These are phyloP conservation scores for Kurtzmaniella cleridarum DNA, from an alignment of 805 yeast genomes.

Conservation along the genomic window DNA sequence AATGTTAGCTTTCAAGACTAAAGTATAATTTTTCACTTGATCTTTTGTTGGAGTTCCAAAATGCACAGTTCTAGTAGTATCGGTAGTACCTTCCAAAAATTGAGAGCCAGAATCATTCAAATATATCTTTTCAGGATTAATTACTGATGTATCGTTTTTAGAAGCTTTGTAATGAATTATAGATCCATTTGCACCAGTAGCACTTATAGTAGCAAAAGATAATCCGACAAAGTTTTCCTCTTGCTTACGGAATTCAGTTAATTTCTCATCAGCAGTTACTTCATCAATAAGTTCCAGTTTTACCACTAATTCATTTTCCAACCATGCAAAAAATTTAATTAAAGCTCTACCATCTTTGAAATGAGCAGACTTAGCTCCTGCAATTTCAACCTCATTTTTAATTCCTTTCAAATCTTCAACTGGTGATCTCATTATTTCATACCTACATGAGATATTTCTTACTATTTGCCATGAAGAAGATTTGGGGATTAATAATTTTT, in stretches of 20 bases:
- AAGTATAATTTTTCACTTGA: conserved; percentile 46
- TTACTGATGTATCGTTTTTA: conserved; percentile 35
- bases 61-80: conserved; percentile 58
- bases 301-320: conserved; percentile 46
- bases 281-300: conserved; percentile 46
- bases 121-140: conserved; percentile 49
- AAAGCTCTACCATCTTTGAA: conserved; percentile 56
- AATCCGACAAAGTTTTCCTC: conserved; percentile 53
- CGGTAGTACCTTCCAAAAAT: conserved; percentile 60
- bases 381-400: conserved; percentile 44
- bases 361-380: conserved; percentile 49
- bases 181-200: conserved; percentile 74
- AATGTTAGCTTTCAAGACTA: conserved; percentile 55
- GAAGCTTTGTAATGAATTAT: conserved; percentile 69
- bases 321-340: conserved; percentile 51
- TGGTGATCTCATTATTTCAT: conserved; percentile 28
- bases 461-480: conserved; percentile 37
- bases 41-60: conserved; percentile 43
- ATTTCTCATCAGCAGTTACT: conserved; percentile 51
- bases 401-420: conserved; percentile 48
- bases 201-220: conserved; percentile 69
- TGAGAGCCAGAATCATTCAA: conserved; percentile 59
- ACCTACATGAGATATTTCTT: conserved; percentile 27
- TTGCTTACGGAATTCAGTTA: conserved; percentile 29
- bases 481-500: conserved; percentile 25